A percentile compares a stretch with the other conserved stretches of the same genome.
Evolutionary conservation across 225 moss, liverwort and hornwort genomes (phyloP).

Genomic region (Antitrichia curtipendula): DNA sequence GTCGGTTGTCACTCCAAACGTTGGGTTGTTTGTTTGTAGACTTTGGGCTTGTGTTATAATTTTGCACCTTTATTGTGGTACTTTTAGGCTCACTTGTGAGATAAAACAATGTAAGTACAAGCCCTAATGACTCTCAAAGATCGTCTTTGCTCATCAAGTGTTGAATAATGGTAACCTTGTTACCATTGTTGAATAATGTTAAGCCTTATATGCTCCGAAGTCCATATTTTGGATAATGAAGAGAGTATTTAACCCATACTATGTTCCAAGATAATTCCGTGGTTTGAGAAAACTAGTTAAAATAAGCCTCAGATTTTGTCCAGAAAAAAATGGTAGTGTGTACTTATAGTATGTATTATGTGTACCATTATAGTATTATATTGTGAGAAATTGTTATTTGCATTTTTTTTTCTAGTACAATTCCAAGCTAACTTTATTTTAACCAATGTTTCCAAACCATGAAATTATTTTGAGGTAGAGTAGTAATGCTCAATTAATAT

Average conservation of each 20-base stretch:
- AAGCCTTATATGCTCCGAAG: rapidly evolving
- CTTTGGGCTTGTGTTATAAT: not conserved
- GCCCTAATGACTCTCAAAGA: too few species aligned
- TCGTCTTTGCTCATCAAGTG: not conserved
- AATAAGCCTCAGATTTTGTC: not conserved
- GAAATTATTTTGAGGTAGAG: rapidly evolving
- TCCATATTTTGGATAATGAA: not conserved
- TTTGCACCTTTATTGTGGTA: not conserved
- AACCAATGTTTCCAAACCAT: not conserved
- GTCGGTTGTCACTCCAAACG: not conserved
- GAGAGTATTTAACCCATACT: not conserved
- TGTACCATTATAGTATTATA: not conserved
- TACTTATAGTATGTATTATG: too few species aligned
- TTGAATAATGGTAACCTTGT: not conserved
- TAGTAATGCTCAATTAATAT: not conserved
- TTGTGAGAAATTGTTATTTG: rapidly evolving
- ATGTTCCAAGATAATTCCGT: rapidly evolving
- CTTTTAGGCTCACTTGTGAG: too few species aligned
- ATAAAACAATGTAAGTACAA: not conserved
- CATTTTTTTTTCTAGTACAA: rapidly evolving
- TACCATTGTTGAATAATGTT: not conserved
- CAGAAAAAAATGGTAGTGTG: rapidly evolving
- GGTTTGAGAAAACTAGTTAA: not conserved
- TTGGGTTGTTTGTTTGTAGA: not conserved
- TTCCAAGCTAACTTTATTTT: not conserved